These are phyloP conservation scores for Tylopilus intermedius DNA, from an alignment of 768 basidiomycete genomes.

Conservation along the genomic window DNA sequence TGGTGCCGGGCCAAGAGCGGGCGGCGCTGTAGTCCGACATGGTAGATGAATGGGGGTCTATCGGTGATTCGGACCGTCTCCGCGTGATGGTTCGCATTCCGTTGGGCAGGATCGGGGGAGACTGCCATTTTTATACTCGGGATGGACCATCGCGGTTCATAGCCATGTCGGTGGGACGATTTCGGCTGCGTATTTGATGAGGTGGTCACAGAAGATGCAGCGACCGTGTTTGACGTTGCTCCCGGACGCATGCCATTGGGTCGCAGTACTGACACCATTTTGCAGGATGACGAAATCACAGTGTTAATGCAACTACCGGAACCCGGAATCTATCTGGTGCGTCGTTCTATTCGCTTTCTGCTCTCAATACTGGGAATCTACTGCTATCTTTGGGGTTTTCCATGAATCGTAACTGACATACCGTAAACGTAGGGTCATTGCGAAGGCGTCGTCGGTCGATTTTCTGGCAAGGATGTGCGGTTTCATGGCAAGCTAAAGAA, in stretches of 20 bases:
- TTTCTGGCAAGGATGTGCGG: conserved; percentile 56
- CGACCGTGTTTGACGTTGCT: neutral
- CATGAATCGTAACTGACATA: conserved; percentile 1
- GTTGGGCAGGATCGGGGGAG: neutral
- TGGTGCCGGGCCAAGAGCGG: neutral
- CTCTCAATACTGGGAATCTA: neutral
- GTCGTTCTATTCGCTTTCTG: conserved; percentile 20
- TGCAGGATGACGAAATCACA: conserved; percentile 71
- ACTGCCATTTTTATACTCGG: neutral
- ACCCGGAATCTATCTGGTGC: conserved; percentile 58
- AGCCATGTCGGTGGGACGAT: neutral
- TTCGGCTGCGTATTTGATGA: neutral
- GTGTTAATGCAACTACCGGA: conserved; percentile 69
- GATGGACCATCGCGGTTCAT: neutral
- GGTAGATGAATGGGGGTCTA: neutral
- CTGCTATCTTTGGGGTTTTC: neutral
- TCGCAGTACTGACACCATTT: conserved; percentile 7
- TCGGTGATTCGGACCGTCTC: neutral
- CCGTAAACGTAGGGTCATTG: conserved; percentile 61
- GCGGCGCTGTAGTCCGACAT: too few relatives aligned
- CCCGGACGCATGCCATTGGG: neutral
- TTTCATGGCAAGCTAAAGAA: conserved; percentile 76
- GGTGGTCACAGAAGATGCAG: neutral
- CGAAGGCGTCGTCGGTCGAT: conserved; percentile 81
- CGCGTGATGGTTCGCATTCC: neutral